Percentiles rank a stretch among this genome's conserved stretches.
Conservation (phyloP, 2,329 filamentous ascomycete species). For the Calonectria ilicicola region DNA sequence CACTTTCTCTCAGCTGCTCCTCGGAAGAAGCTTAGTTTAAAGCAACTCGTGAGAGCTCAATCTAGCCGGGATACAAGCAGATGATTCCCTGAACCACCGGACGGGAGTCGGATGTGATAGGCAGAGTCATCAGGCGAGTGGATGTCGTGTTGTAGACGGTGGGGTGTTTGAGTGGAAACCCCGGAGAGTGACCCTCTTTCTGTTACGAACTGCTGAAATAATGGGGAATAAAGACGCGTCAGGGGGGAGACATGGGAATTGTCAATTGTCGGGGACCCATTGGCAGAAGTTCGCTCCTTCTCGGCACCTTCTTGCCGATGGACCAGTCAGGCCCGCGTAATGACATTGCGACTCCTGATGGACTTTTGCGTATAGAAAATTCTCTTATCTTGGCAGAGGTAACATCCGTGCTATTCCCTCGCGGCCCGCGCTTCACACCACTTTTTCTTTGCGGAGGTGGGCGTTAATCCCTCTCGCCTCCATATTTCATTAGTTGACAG, state of each 20-base stretch:
- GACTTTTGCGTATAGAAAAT: neutral
- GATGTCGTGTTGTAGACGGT: neutral
- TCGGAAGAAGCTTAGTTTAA: constrained; percentile 5
- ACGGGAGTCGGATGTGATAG: neutral
- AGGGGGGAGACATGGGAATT: neutral
- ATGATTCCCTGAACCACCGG: neutral
- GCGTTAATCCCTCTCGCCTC: constrained; percentile 12
- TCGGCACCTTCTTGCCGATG: neutral
- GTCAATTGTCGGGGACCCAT: neutral
- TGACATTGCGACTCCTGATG: neutral
- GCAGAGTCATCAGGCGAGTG: neutral
- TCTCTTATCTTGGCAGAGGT: neutral
- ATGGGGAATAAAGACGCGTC: neutral
- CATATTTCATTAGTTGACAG: constrained; percentile 13
- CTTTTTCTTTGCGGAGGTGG: neutral
- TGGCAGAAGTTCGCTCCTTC: neutral
- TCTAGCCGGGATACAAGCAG: neutral
- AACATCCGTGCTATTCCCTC: constrained; percentile 12
- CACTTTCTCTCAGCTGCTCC: neutral
- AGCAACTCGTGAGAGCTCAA: neutral
- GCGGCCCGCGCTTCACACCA: neutral
- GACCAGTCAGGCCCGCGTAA: neutral
- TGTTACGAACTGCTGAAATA: neutral
- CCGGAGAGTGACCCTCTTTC: neutral
- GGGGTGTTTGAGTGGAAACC: neutral